Base-by-base conservation (phyloP, 2,329 filamentous ascomycete genomes). In the Cladosporium phlei region DNA sequence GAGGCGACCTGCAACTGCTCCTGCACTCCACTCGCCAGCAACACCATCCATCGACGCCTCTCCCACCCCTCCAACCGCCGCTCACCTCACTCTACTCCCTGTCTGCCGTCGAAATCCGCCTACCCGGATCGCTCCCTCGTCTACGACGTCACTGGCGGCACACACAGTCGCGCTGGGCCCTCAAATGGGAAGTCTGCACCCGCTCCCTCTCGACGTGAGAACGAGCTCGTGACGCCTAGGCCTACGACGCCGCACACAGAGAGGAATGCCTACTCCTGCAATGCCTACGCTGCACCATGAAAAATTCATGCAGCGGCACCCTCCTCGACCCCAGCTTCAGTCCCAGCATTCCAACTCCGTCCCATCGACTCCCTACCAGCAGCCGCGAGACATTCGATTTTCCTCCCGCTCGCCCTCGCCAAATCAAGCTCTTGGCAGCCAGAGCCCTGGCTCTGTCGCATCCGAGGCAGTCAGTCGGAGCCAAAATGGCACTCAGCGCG, bases 281-380 rank as follows among this genome's bases (percentile, higher is more conserved):
- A 49, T 46, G 38, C 32, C 50, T 19, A 47, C 48, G 22, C 46
- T 48, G 19, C 50, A 51, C 46, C 52, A 53, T 52, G 52, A 54
- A 37, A 47, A 50, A 46, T 52, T 51, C 46, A 46, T 40, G 37
- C 35, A 38, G 35, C 44, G 44, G 38, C 52, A 58, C 47, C 56
- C 53, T 33, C 40, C 55, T 37, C 55, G 59, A 45, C 54, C 61
- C 34, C 55, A 54, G n/a, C 45, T 60, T 19, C 49, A 59, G 21
- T 56, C 60, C 19, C 80, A 82, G 43, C 80, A 94, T 63, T 94
- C 91, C 19, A 95, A 78, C 64, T 97, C 91, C 7, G 87, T 96
- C 38, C 91, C 91, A 1, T 94, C 91, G 1, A 97, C 91, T 3
- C 93, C 91, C 7, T 87, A 91, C 61, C 90, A 96, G 65, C 85